Percentiles rank a stretch among this genome's conserved stretches.
Evolutionary conservation across 1,284 basidiomycete genomes (phyloP).

Genomic region (Pseudozyma pruni): DNA sequence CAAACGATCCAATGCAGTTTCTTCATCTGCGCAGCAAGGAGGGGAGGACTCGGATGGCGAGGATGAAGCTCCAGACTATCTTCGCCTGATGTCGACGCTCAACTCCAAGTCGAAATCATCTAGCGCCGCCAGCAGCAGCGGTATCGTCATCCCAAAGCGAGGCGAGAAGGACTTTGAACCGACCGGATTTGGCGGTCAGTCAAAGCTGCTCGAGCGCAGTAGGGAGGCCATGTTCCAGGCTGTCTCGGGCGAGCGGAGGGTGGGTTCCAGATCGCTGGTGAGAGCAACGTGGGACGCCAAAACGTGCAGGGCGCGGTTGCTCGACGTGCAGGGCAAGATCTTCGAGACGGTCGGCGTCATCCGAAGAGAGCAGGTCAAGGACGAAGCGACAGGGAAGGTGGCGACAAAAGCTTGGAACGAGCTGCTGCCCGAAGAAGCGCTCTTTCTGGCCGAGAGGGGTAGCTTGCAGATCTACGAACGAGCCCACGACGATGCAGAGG

Average conservation of each 20-base stretch:
- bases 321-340: constrained; percentile 55
- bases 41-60: constrained; percentile 37
- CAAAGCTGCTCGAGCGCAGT: constrained; percentile 82
- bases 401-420: constrained; percentile 70
- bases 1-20: constrained; percentile 1
- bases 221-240: constrained; percentile 86
- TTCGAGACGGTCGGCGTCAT: constrained; percentile 59
- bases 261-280: constrained; percentile 45
- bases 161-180: constrained; percentile 79
- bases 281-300: constrained; percentile 57
- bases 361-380: constrained; percentile 5
- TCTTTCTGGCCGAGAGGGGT: constrained; percentile 83
- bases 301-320: constrained; percentile 51
- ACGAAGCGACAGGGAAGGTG: constrained; percentile 6
- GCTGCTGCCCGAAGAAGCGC: constrained; percentile 89
- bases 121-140: background rate
- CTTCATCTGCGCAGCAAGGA: background rate
- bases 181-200: constrained; percentile 73
- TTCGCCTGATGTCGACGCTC: constrained; percentile 36
- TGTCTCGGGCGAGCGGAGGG: constrained; percentile 74
- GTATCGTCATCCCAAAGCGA: constrained; percentile 58
- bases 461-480: constrained; percentile 34
- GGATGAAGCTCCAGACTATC: constrained; percentile 49
- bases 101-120: constrained; percentile 24
- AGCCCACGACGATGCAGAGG: constrained; percentile 60